Conservation (phyloP, 2,329 filamentous ascomycete species). For the Dothiorella sarmentorum region DNA sequence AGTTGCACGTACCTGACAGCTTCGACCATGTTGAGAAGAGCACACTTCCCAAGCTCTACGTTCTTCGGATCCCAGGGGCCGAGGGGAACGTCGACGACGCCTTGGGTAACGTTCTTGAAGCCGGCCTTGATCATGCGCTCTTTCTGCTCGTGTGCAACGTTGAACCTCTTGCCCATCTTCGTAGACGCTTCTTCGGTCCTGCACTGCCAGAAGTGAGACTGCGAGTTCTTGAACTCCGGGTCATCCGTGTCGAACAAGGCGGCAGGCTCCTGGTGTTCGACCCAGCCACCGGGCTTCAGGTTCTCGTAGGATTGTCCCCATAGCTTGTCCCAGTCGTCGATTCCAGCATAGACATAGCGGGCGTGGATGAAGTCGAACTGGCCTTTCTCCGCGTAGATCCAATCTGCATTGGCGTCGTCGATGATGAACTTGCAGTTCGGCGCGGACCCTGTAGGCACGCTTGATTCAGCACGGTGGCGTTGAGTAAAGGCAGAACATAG, state of each 20-base stretch:
- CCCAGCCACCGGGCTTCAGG: constrained; percentile 50
- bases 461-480: neutral
- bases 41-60: neutral
- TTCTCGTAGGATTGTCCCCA: constrained; percentile 39
- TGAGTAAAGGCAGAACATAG: neutral
- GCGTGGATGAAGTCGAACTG: constrained; percentile 57
- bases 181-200: neutral
- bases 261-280: constrained; percentile 49
- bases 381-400: constrained; percentile 49
- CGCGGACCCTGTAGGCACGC: constrained; percentile 21
- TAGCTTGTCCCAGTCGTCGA: constrained; percentile 53
- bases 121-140: constrained; percentile 26
- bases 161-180: constrained; percentile 20
- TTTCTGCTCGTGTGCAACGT: constrained; percentile 17
- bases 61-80: neutral
- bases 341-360: constrained; percentile 42
- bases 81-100: constrained; percentile 29
- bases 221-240: constrained; percentile 24
- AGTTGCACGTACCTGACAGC: constrained; percentile 27
- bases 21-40: constrained; percentile 17
- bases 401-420: constrained; percentile 46
- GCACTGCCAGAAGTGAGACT: neutral
- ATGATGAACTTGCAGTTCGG: constrained; percentile 37
- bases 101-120: constrained; percentile 34
- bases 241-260: constrained; percentile 54